These are phyloP conservation scores for Chaetomium tenue DNA, from an alignment of 495 filamentous ascomycete species.

Conservation along the genomic window DNA sequence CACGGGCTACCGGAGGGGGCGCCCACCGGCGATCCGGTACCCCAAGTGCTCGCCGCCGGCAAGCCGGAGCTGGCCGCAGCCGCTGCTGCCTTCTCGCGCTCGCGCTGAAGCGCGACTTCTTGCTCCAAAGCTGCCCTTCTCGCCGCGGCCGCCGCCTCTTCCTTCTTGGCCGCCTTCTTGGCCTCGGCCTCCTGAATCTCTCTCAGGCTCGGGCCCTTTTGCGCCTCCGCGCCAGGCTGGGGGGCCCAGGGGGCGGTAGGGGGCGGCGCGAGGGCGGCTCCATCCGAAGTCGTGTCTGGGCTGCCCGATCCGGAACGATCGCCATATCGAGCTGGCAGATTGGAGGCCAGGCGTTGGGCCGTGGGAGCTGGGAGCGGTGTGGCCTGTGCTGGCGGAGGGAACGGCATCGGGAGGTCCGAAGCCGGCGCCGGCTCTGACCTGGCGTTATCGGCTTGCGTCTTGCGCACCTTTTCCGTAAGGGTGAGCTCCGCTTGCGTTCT, in stretches of 20 bases:
- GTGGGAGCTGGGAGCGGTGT: slow-evolving; percentile 84
- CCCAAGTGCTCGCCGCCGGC: slow-evolving; percentile 89
- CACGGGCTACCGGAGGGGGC: slow-evolving; percentile 55
- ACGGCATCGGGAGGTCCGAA: slow-evolving; percentile 69
- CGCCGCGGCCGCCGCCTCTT: slow-evolving; percentile 76
- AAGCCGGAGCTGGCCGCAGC: slow-evolving; percentile 64
- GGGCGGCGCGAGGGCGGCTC: slow-evolving; percentile 46
- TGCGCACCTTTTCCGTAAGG: slow-evolving; percentile 84
- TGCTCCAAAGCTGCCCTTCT: slow-evolving; percentile 74
- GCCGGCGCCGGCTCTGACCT: slow-evolving; percentile 62
- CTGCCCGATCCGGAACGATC: slow-evolving; percentile 72
- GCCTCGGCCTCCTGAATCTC: slow-evolving; percentile 97
- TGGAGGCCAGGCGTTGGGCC: slow-evolving; percentile 78
- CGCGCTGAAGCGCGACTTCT: slow-evolving; percentile 59
- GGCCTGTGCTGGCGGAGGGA: slow-evolving; percentile 60
- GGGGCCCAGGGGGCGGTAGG: slow-evolving; percentile 94
- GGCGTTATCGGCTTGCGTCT: slow-evolving; percentile 58
- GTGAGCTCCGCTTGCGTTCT: slow-evolving; percentile 50
- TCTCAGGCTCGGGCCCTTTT: slow-evolving; percentile 89
- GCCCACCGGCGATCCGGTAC: slow-evolving; percentile 63
- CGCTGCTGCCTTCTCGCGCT: slow-evolving; percentile 61
- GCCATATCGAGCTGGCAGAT: slow-evolving; percentile 76
- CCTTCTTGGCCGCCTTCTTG: slow-evolving; percentile 84
- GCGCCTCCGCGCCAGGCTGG: slow-evolving; percentile 64
- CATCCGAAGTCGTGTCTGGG: slow-evolving; percentile 50